Evolutionary conservation across 208 protist species (phyloP).

Genomic region (Acanthamoeba lugdunensis): DNA sequence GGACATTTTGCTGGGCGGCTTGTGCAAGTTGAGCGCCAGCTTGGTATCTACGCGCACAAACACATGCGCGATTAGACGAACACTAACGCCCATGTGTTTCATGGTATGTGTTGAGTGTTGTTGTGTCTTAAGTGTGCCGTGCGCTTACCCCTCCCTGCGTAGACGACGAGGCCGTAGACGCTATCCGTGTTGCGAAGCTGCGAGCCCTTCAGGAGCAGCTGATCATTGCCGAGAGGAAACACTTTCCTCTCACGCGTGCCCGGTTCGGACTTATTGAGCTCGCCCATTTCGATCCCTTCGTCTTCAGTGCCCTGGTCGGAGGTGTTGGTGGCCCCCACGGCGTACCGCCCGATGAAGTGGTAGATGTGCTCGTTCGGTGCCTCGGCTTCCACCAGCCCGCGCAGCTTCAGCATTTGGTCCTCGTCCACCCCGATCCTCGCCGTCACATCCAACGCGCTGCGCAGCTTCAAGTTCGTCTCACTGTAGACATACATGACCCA

Average conservation of each 20-base stretch:
- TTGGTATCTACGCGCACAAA: background rate
- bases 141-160: conserved; percentile 88
- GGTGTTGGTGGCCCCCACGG: background rate
- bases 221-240: conserved; percentile 20
- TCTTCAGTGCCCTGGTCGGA: background rate
- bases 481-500: background rate
- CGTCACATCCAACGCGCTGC: conserved; percentile 1
- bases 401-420: background rate
- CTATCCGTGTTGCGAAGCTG: conserved; percentile 90
- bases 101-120: background rate
- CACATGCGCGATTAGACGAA: background rate
- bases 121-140: no score
- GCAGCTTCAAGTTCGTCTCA: conserved; percentile 61
- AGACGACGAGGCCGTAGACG: conserved; percentile 92
- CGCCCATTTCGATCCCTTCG: background rate
- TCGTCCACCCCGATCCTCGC: background rate
- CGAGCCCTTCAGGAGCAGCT: conserved; percentile 47
- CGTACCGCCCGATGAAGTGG: conserved; percentile 44
- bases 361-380: conserved; percentile 64
- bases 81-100: background rate
- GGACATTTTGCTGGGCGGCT: conserved; percentile 44
- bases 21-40: conserved; percentile 56
- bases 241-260: background rate
- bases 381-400: conserved; percentile 16
- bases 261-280: background rate